A percentile compares a stretch with the other conserved stretches of the same genome.
phyloP scores from a whole-genome alignment of 2,329 filamentous ascomycete species.

The Lanzia echinophila region DNA sequence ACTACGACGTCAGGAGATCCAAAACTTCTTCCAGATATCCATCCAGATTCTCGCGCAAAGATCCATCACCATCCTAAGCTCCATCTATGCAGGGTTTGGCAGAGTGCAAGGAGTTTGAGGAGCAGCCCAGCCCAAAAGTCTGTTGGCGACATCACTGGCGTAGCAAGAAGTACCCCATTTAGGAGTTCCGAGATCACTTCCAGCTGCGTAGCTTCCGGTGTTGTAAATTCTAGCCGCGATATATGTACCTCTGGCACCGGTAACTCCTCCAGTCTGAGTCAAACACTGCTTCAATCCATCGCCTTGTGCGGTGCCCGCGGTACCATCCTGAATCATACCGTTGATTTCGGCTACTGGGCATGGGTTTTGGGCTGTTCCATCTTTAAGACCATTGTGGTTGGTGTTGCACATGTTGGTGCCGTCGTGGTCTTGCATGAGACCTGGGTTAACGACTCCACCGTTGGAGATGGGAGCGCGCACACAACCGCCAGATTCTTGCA shows the following conservation, averaged over 20 bases:
- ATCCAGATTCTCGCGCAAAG: too few relatives aligned
- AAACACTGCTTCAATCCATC: constrained; percentile 11
- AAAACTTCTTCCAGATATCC: too few relatives aligned
- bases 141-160: constrained; percentile 23
- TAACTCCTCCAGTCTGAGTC: constrained; percentile 12
- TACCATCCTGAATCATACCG: constrained; percentile 27
- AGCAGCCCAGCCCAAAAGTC: constrained; percentile 12
- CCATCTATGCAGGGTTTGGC: neutral
- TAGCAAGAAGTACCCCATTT: constrained; percentile 21
- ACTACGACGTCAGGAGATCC: too few relatives aligned
- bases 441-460: constrained; percentile 14
- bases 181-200: constrained; percentile 29
- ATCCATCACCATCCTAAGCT: too few relatives aligned
- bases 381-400: neutral
- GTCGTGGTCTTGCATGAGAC: constrained; percentile 26
- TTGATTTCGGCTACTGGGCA: constrained; percentile 3
- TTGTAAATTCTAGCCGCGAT: constrained; percentile 37
- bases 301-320: constrained; percentile 24
- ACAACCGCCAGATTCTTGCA: constrained; percentile 31
- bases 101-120: neutral
- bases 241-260: constrained; percentile 26
- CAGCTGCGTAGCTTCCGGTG: constrained; percentile 31
- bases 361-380: constrained; percentile 3
- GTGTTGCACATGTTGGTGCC: constrained; percentile 15
- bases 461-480: constrained; percentile 14